phyloP scores from a whole-genome alignment of 345 rosid genomes.

The Gossypium longicalyx region DNA sequence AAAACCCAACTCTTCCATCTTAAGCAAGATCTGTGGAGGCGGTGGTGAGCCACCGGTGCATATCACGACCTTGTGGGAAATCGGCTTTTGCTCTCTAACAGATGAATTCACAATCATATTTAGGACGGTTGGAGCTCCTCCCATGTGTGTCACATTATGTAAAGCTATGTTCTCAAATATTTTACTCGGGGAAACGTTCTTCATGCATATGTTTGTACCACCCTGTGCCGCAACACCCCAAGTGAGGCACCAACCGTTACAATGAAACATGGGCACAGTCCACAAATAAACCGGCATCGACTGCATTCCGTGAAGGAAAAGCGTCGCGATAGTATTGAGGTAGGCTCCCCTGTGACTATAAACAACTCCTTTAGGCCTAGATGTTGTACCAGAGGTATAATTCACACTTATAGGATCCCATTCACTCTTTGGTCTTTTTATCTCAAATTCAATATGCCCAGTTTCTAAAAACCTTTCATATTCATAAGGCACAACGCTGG shows the following conservation, averaged over 20 bases:
- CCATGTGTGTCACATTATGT: constrained; percentile 76
- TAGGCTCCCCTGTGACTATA: constrained; percentile 85
- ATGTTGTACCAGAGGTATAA: constrained; percentile 87
- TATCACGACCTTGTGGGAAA: constrained; percentile 50
- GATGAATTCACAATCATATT: constrained; percentile 72
- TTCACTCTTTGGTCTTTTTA: constrained; percentile 44
- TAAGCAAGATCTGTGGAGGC: constrained; percentile 42
- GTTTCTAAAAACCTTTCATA: constrained; percentile 52
- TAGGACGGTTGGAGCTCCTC: constrained; percentile 77
- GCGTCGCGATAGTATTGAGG: constrained; percentile 60
- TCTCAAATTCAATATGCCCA: constrained; percentile 40
- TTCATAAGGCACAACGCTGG: constrained; percentile 12
- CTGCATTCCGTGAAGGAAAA: constrained; percentile 49
- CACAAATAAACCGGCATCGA: constrained; percentile 63
- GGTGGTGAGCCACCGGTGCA: constrained; percentile 74
- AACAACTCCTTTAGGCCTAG: constrained; percentile 83
- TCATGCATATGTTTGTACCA: constrained; percentile 67
- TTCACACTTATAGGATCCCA: constrained; percentile 84
- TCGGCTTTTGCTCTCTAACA: constrained; percentile 27
- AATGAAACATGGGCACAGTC: constrained; percentile 95
- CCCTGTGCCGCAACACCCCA: constrained; percentile 94
- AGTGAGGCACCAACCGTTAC: constrained; percentile 81
- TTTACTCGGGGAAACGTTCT: constrained; percentile 50
- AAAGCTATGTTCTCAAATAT: constrained; percentile 50
- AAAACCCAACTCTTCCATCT: constrained; percentile 69